A percentile compares a stretch with the other conserved stretches of the same genome.
These are phyloP conservation scores for Clonostachys rhizophaga DNA, from an alignment of 2,329 filamentous ascomycete genomes.

Conservation along the genomic window DNA sequence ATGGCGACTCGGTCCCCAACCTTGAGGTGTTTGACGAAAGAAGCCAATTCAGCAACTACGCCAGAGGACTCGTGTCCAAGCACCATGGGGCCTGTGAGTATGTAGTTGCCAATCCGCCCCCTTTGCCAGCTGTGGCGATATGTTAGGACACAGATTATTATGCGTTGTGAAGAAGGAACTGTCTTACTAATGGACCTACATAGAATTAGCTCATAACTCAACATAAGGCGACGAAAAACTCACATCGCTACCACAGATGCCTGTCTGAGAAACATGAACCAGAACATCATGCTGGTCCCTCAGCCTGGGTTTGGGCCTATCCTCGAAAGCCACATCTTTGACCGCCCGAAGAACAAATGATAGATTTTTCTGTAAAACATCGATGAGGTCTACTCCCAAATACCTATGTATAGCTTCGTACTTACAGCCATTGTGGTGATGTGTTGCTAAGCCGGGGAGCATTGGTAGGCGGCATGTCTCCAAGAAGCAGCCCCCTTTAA, in stretches of 20 bases:
- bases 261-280: slow-evolving; percentile 36
- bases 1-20: slow-evolving; percentile 40
- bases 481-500: too few species aligned
- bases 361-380: slow-evolving; percentile 23
- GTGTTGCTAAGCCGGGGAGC: too few species aligned
- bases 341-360: slow-evolving; percentile 41
- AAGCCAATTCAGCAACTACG: slow-evolving; percentile 30
- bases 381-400: too few species aligned
- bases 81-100: slow-evolving; percentile 35
- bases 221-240: too few species aligned
- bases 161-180: too few species aligned
- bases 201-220: too few species aligned
- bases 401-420: too few species aligned
- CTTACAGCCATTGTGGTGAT: too few species aligned
- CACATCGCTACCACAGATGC: slow-evolving; percentile 42
- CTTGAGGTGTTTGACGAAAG: slow-evolving; percentile 31
- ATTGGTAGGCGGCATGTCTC: too few species aligned
- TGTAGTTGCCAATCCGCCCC: slow-evolving; percentile 39
- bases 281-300: slow-evolving; percentile 32
- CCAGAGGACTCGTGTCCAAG: slow-evolving; percentile 42
- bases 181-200: too few species aligned
- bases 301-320: slow-evolving; percentile 31
- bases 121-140: slow-evolving; percentile 34
- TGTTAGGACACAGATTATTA: neutral
- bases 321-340: slow-evolving; percentile 36